Evolutionary conservation across 768 basidiomycete genomes (phyloP).

Genomic region (Ramaria rubella): DNA sequence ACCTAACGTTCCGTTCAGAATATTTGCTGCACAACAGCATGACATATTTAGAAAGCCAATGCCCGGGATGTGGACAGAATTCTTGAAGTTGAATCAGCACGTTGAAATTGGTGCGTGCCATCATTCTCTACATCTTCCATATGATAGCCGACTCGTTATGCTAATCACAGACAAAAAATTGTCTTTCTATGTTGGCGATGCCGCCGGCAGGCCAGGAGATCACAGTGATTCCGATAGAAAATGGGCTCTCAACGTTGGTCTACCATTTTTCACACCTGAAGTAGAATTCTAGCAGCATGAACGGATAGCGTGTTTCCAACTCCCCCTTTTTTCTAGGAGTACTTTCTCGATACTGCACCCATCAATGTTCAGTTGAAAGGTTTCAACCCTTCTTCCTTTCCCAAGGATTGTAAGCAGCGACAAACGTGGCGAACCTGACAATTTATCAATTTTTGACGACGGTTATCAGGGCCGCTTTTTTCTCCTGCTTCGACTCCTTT

Average conservation of each 20-base stretch:
- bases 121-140: too few relatives aligned
- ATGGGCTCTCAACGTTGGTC: constrained; percentile 69
- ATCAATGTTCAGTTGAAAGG: constrained; percentile 50
- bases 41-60: constrained; percentile 83
- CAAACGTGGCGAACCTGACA: too few relatives aligned
- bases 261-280: constrained; percentile 82
- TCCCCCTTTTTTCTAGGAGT: constrained; percentile 50
- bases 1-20: constrained; percentile 63
- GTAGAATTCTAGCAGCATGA: constrained; percentile 36
- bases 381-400: constrained; percentile 53
- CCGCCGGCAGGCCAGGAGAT: constrained; percentile 74
- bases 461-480: constrained; percentile 39
- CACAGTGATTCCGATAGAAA: constrained; percentile 81
- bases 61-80: constrained; percentile 77
- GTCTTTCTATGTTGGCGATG: constrained; percentile 86
- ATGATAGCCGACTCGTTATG: background rate
- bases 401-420: constrained; percentile 23
- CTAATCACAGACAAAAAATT: constrained; percentile 44
- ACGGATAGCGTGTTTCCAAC: background rate
- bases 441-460: constrained; percentile 1
- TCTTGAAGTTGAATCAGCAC: constrained; percentile 54
- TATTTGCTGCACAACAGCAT: constrained; percentile 70
- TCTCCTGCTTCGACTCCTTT: constrained; percentile 47
- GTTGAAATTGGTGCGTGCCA: constrained; percentile 53
- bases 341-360: constrained; percentile 53